Base-by-base conservation (phyloP, 805 yeast genomes). In the Priceomyces fermenticarens region DNA sequence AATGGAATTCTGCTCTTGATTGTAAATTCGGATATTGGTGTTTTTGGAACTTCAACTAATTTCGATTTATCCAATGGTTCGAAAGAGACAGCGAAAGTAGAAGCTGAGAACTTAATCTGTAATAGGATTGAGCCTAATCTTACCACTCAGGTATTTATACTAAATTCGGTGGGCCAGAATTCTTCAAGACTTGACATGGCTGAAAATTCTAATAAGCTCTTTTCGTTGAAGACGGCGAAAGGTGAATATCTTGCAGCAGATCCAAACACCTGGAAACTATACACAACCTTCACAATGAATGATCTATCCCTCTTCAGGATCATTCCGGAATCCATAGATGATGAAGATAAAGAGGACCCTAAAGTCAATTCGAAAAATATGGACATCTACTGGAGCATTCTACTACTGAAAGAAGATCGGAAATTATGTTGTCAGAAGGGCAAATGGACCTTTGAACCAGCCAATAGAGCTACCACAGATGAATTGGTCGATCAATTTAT, bases 121-220 rank as follows among this genome's bases (percentile, higher is more conserved):
- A 17, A 33, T 27, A 29, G 25, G 7, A 13, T 35, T 25, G 42
- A 39, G 27, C 42, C 42, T 5, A 30, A 13, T 3, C 25, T 15
- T 11, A 30, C 33, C 31, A 29, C 27, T 10, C 42, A 39, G 27
- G 42, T 39, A 13, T 35, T 33, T 4, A 35, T 26, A 8, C 20
- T 35, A 2, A 30, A 25, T 15, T 13, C n/a, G 3, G 38, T 27
- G 16, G 12, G 14, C n/a, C 25, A 20, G 15, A 30, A 30, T 12
- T 23, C 13, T 4, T 28, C 13, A n/a, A 33, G 14, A 3, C 25
- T 17, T 4, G n/a, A 27, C n/a, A 3, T 29, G 3, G 15, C 20
- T 16, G 23, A 33, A 12, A 17, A 27, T 4, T 32, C 29, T 2
- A 29, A 17, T 7, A 16, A 10, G 4, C 10, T n/a, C 25, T 35